Evolutionary conservation across 2,329 filamentous ascomycete genomes (phyloP).

Genomic region (Fusarium sublunatum): DNA sequence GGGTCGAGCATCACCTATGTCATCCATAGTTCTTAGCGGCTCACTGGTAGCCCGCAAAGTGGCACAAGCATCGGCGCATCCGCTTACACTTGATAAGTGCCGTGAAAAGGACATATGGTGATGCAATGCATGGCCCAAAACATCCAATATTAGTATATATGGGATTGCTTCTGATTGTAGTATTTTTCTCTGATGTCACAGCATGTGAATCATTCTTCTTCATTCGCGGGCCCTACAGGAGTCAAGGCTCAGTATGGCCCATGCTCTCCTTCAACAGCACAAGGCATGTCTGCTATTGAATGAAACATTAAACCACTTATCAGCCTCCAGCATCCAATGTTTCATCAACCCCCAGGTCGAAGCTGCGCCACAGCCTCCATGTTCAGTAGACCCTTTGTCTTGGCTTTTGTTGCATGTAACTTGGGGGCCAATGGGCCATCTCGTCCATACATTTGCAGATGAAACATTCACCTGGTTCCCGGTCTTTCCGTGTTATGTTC

Average conservation of each 20-base stretch:
- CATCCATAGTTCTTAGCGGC: not conserved
- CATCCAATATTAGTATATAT: not conserved
- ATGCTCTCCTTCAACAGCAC: not conserved
- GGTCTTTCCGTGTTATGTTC: not conserved
- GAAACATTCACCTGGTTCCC: not conserved
- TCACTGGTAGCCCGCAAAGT: slow-evolving; percentile 2
- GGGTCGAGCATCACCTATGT: not conserved
- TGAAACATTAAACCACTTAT: not conserved
- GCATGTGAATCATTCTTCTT: not conserved
- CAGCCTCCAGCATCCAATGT: slow-evolving; percentile 7
- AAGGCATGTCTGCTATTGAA: not conserved
- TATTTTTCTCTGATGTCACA: not conserved
- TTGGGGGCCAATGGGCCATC: slow-evolving; percentile 5
- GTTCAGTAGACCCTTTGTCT: slow-evolving; percentile 24
- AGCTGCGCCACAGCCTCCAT: slow-evolving; percentile 18
- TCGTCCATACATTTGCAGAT: not conserved
- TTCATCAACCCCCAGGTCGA: slow-evolving; percentile 1
- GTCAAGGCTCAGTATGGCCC: not conserved
- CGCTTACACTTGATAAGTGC: not conserved
- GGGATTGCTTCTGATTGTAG: too few species aligned
- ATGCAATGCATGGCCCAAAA: not conserved
- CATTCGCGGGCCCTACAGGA: slow-evolving; percentile 7
- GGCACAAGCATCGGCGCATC: slow-evolving; percentile 13
- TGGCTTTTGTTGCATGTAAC: slow-evolving; percentile 10
- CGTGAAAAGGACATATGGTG: not conserved